These are phyloP conservation scores for Zizania palustris DNA, from an alignment of 202 grass and related monocot species.

Conservation along the genomic window DNA sequence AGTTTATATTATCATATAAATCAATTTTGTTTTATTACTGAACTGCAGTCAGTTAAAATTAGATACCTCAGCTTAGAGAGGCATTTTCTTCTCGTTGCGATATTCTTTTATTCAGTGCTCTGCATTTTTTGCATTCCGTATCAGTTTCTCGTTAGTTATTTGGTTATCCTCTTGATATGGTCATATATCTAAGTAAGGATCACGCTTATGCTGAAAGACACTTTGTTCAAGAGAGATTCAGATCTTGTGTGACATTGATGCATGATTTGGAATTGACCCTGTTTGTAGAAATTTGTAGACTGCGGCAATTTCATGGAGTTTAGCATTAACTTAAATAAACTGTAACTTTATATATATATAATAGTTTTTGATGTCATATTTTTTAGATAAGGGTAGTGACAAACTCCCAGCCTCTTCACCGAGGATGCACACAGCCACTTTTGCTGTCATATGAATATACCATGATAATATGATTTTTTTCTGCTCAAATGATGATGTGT, in stretches of 20 bases:
- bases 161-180: constrained; percentile 14
- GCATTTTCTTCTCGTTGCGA: not conserved
- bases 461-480: not conserved
- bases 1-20: not conserved
- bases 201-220: not conserved
- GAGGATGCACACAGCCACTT: not conserved
- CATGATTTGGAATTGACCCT: not conserved
- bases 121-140: constrained; percentile 11
- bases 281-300: not conserved
- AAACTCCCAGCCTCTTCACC: too few relatives aligned
- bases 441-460: constrained; percentile 15
- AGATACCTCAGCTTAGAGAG: not conserved
- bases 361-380: not conserved
- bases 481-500: not conserved
- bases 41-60: not conserved
- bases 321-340: not conserved
- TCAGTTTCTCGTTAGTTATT: constrained; percentile 11
- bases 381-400: too few relatives aligned
- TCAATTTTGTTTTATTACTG: not conserved
- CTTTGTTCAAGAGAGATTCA: constrained; percentile 10
- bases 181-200: constrained; percentile 25
- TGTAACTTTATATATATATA: constrained; percentile 14
- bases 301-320: not conserved
- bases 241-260: constrained; percentile 2
- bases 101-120: not conserved